Base-by-base conservation (phyloP, 2,329 filamentous ascomycete species). In the Coniochaeta ligniaria region DNA sequence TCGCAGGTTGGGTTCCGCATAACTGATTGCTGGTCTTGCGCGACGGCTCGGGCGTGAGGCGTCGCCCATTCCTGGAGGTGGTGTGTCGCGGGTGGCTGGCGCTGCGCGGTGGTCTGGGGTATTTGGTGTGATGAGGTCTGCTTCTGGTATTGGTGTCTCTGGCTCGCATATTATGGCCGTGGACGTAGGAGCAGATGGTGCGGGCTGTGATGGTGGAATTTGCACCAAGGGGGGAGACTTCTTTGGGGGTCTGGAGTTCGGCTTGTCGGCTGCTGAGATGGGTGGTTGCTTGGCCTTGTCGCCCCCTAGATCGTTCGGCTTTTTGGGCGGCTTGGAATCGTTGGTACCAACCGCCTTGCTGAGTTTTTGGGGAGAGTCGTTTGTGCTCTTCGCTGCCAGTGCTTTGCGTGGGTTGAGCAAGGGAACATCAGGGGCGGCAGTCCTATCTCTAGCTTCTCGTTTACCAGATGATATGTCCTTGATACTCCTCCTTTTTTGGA, bases 1-100 rank as follows among this genome's bases (percentile, higher is more conserved):
- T 63, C 89, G 83, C 47, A 95, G 78, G 68, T 90, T 94, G 1
- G 91, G 91, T 71, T 94, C 90, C 12, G 90, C 89, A 71, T 95
- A 95, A 76, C 89, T 94, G 63, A 95, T 83, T 57, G 86, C 80
- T 12, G 84, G 76, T 67, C 88, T 81, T 56, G 85, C 84, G 64
- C 91, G 83, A 65, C 91, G 80, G 66, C 86, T 88, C 24, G 84
- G 83, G 52, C 91, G 82, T 31, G 83, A 79, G 31, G 82, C 82
- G 66, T 88, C 83, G 57, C 82, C 80, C 38, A 73, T 78, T 17
- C 76, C 72, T 5, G 85, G 85, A 5, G 85, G 85, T 2, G 85
- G 84, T 0, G 85, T 87, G 66, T 85, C 84, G 66, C 72, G 57
- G 73, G 72, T 59, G 69, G 71, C 38, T 62, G 59, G 62, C 55